A percentile compares a stretch with the other conserved stretches of the same genome.
Evolutionary conservation across 2,329 filamentous ascomycete species (phyloP).

Genomic region (Cladobotryum protrusum): DNA sequence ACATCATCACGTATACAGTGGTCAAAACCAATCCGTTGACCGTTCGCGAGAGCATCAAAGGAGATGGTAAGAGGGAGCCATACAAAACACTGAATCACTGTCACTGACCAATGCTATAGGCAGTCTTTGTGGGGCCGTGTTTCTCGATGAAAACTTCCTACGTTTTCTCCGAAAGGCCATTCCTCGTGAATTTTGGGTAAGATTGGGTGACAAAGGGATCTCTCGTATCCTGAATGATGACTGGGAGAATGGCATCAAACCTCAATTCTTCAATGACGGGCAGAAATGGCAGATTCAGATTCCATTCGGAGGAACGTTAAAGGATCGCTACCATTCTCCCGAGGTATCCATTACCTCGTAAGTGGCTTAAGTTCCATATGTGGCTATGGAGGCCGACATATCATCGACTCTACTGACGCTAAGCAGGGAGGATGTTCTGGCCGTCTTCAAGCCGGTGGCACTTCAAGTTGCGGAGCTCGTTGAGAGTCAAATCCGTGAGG

Average conservation of each 20-base stretch:
- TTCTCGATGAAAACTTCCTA: constrained; percentile 34
- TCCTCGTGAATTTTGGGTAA: neutral
- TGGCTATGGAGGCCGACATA: neutral
- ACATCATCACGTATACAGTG: constrained; percentile 35
- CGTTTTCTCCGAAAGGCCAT: constrained; percentile 22
- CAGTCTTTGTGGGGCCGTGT: constrained; percentile 32
- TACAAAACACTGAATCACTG: neutral
- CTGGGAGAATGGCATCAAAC: constrained; percentile 27
- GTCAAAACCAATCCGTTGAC: constrained; percentile 16
- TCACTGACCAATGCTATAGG: constrained; percentile 18
- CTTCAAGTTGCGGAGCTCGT: constrained; percentile 19
- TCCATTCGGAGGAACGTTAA: constrained; percentile 9
- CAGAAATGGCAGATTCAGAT: constrained; percentile 15
- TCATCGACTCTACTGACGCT: neutral
- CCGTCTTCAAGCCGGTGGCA: constrained; percentile 19
- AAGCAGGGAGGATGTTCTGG: constrained; percentile 17
- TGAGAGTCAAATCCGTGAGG: constrained; percentile 15
- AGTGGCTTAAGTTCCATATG: neutral
- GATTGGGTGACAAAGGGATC: neutral
- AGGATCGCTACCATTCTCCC: neutral
- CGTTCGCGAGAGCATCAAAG: constrained; percentile 31
- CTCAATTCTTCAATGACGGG: constrained; percentile 15
- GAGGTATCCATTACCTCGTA: neutral
- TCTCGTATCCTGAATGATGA: constrained; percentile 17
- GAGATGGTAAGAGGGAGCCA: constrained; percentile 11